Conservation (phyloP, 2,329 filamentous ascomycete genomes). For the Pestalotiopsis sp. region DNA sequence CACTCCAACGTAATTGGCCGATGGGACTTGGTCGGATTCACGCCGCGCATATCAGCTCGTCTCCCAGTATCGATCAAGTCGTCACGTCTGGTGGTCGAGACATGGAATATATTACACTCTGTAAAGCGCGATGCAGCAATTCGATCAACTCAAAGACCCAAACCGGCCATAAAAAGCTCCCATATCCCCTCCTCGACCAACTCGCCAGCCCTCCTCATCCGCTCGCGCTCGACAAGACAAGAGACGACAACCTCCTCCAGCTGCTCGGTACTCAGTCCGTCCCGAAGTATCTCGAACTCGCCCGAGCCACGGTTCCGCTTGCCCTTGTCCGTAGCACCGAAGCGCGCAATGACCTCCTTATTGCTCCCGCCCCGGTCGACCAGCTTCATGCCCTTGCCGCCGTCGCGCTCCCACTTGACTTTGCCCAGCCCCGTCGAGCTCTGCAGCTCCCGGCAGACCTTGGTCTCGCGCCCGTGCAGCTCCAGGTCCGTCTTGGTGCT, state of each 20-base stretch:
- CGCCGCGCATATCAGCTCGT: too few species aligned
- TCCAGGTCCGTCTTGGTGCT: slow-evolving; percentile 15
- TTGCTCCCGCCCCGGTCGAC: background rate
- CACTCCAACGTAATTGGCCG: too few species aligned
- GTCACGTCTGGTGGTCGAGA: too few species aligned
- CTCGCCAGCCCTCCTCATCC: slow-evolving; percentile 19
- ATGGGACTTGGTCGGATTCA: too few species aligned
- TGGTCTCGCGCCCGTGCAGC: slow-evolving; percentile 13
- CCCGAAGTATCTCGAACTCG: slow-evolving; percentile 15
- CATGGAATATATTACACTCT: too few species aligned
- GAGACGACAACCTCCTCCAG: slow-evolving; percentile 18
- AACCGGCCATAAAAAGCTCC: slow-evolving; percentile 14
- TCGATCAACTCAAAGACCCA: background rate
- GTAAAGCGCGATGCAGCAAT: too few species aligned
- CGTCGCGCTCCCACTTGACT: slow-evolving; percentile 16
- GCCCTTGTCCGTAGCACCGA: slow-evolving; percentile 14
- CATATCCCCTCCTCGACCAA: slow-evolving; percentile 15
- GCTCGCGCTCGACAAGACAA: slow-evolving; percentile 18
- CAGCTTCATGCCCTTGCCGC: slow-evolving; percentile 17
- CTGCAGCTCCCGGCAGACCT: slow-evolving; percentile 13
- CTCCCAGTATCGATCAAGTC: too few species aligned
- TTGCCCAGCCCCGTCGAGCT: slow-evolving; percentile 17
- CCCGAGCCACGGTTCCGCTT: slow-evolving; percentile 16
- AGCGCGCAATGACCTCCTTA: slow-evolving; percentile 16
- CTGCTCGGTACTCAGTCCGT: slow-evolving; percentile 10